Evolutionary conservation across 345 rosid genomes (phyloP), one percentile per base, ranked within the genome.

Genomic region (Conringia planisiliqua): DNA sequence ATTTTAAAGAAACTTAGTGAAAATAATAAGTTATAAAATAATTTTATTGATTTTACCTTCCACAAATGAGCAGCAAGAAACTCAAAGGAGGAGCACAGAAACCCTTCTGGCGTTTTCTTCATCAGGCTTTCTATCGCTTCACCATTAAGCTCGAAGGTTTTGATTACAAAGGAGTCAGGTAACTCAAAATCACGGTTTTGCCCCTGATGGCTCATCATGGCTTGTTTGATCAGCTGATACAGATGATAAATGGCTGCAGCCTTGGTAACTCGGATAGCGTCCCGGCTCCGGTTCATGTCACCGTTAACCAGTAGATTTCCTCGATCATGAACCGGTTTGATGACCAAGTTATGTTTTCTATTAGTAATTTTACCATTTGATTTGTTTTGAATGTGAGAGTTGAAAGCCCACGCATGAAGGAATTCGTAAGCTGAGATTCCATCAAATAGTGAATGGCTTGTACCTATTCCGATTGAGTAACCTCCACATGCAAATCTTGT

Each of bases 401-500:
- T 82, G 6, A 80, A 78, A 64, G 86, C 85, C 92, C 89, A 85
- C 66, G 87, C 83, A 16, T 50, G 65, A 33, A 86, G 83, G 69
- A 84, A 86, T 20, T 84, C 68, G 48, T 82, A 88, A 42, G 84
- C 81, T 11, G 90, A 81, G 66, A 84, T 87, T 75, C 92, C 90
- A 64, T 87, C 92, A 78, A 84, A 86, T 47, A 90, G 74, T 0
- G 87, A 87, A 69, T 90, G 90, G 84, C 87, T 86, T 12, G 84
- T 73, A 44, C 96, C 96, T 11, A 85, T 80, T 4, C 90, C 89
- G 29, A 85, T 77, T 13, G 91, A 86, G 60, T 81, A 87, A 14
- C 91, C 85, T 78, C 95, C 95, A 66, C 91, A 89, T 6, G 81
- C 86, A 76, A 90, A 90, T 80, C 33, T 72, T 6, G 96, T 90